phyloP scores from a whole-genome alignment of 768 basidiomycete genomes.

The Suillus hirtellus region DNA sequence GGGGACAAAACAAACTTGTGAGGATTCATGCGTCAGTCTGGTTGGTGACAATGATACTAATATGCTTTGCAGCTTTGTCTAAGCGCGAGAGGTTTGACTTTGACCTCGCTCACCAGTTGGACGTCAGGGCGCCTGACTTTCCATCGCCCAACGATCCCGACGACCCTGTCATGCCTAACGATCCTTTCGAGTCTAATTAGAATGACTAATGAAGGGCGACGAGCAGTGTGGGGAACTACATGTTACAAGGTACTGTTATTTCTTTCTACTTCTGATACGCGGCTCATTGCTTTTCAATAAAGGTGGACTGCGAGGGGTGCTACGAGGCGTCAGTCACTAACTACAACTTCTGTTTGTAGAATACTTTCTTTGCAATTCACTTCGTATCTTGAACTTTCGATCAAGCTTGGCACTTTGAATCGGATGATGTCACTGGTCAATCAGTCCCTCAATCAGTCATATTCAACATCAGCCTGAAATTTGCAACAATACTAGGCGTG shows the following conservation, averaged over 20 bases:
- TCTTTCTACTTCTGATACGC: no score
- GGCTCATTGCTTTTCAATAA: no score
- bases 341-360: no score
- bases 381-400: no score
- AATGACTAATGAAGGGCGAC: neutral
- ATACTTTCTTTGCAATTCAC: no score
- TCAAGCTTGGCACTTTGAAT: neutral
- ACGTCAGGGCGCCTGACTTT: neutral
- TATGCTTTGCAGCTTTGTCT: neutral
- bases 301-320: no score
- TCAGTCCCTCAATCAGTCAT: neutral
- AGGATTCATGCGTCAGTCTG: no score
- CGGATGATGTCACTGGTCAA: neutral
- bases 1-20: no score
- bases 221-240: neutral
- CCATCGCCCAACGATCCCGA: neutral
- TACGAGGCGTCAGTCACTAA: no score
- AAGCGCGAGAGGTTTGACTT: neutral
- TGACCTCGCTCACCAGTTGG: neutral
- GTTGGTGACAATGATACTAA: neutral
- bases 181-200: neutral
- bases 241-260: no score
- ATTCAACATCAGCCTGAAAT: neutral
- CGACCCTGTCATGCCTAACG: neutral
- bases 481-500: neutral